Base-by-base conservation (phyloP, 164 flowering plant species). In the Vitis labrusca region DNA sequence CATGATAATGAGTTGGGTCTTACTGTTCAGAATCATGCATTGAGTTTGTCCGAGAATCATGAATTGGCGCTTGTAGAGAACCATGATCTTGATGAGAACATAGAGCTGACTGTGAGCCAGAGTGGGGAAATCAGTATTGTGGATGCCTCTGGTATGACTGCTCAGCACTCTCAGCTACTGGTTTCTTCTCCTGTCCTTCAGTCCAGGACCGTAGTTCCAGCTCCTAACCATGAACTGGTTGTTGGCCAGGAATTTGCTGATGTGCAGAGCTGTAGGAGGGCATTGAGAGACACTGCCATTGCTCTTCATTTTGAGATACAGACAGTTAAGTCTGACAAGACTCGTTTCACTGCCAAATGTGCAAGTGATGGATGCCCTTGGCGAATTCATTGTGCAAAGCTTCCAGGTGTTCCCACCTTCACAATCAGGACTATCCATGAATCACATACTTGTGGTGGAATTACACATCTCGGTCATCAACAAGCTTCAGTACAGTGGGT, bases 351-450 rank as follows among this genome's bases (percentile, higher is more conserved):
- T 58, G 76, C 65, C 13, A 69, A 59, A 29, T 72, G 76, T 61
- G 69, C 64, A 32, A 49, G 50, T 50, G 71, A 76, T 48, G 76
- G 73, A n/a, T 76, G 79, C 44, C 71, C 70, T 23, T 76, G 79
- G 79, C 47, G 76, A 23, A 68, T 72, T 57, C 47, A 29, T 65
- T 76, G 73, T 0, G 64, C 79, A 23, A 68, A 50, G 48, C 63
- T 64, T 15, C 50, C 66, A 19, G 30, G 62, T 61, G 13, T 37
- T 37, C 44, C 68, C 53, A n/a, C 54, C 69, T 12, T 64, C 73
- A 11, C 32, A 62, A 72, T 73, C 17, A 72, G 64, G 61, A 76
- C 48, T 61, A 47, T 76, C 19, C 56, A 59, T 49, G 63, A 10
- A 53, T 48, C 59, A 12, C 79, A 76, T 56, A 76, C 73, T 10